Conservation (phyloP, 1,284 basidiomycete species). For the Malassezia cuniculi region DNA sequence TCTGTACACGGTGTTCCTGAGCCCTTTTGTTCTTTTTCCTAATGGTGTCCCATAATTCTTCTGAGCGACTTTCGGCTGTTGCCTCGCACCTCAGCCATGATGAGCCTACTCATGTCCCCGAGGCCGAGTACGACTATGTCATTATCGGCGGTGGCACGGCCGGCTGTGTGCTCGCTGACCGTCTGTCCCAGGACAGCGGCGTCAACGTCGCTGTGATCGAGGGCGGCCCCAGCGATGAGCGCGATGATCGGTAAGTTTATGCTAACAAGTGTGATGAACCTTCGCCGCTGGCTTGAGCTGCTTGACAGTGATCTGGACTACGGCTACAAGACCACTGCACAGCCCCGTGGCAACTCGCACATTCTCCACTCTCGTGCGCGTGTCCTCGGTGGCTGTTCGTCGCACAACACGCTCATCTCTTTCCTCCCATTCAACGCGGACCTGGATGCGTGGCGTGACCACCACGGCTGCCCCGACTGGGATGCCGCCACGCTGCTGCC, state of each 20-base stretch:
- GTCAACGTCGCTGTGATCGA: constrained; percentile 45
- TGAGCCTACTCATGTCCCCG: constrained; percentile 22
- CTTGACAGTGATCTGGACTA: constrained; percentile 45
- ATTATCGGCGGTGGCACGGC: constrained; percentile 45
- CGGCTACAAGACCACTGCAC: constrained; percentile 41
- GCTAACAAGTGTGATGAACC: constrained; percentile 32
- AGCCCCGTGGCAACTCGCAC: constrained; percentile 45
- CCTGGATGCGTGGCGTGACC: constrained; percentile 42
- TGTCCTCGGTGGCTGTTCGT: constrained; percentile 45
- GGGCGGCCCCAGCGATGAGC: constrained; percentile 42
- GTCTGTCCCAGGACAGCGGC: constrained; percentile 41
- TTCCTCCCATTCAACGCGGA: constrained; percentile 46
- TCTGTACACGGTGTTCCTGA: not conserved
- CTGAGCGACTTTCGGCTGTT: constrained; percentile 28
- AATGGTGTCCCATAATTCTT: constrained; percentile 7
- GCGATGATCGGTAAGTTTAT: constrained; percentile 22
- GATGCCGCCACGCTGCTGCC: constrained; percentile 31
- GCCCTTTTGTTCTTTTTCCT: too few species aligned
- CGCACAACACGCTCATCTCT: constrained; percentile 46
- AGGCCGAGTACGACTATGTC: constrained; percentile 39
- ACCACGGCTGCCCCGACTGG: constrained; percentile 41
- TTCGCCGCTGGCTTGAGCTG: constrained; percentile 43
- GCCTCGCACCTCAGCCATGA: constrained; percentile 33
- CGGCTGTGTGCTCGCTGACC: constrained; percentile 44
- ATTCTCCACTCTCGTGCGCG: constrained; percentile 44